Percentiles rank a stretch among this genome's conserved stretches.
phyloP scores from a whole-genome alignment of 306 rosid genomes.

The Inga oerstediana region DNA sequence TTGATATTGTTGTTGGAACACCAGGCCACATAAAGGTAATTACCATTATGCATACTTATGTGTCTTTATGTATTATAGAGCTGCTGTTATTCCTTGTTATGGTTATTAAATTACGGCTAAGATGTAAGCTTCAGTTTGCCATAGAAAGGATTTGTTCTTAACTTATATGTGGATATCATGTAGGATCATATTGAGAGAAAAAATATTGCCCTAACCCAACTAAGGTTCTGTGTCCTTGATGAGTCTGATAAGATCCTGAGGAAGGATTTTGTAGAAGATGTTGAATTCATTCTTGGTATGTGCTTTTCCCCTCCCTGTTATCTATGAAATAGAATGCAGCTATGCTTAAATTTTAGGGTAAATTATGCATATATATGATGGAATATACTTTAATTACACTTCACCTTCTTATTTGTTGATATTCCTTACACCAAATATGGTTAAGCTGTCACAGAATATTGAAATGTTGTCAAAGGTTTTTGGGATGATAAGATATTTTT shows the following conservation, averaged over 20 bases:
- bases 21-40: constrained; percentile 89
- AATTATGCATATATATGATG: not conserved
- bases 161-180: constrained; percentile 27
- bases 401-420: not conserved
- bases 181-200: constrained; percentile 88
- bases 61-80: not conserved
- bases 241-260: constrained; percentile 95
- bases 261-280: constrained; percentile 93
- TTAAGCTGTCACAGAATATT: not conserved
- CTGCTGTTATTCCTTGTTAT: not conserved
- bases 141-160: not conserved
- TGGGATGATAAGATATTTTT: constrained; percentile 16
- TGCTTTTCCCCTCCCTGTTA: not conserved
- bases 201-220: constrained; percentile 66
- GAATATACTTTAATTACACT: not conserved
- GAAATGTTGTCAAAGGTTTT: not conserved
- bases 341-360: not conserved
- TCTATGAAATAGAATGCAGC: not conserved
- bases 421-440: not conserved
- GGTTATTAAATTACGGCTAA: not conserved
- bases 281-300: constrained; percentile 87
- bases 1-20: constrained; percentile 81
- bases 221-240: constrained; percentile 85
- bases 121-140: constrained; percentile 1
- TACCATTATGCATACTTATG: not conserved